Conservation (phyloP, 176 grass and related monocot genomes). For the Panicum miliaceum region DNA sequence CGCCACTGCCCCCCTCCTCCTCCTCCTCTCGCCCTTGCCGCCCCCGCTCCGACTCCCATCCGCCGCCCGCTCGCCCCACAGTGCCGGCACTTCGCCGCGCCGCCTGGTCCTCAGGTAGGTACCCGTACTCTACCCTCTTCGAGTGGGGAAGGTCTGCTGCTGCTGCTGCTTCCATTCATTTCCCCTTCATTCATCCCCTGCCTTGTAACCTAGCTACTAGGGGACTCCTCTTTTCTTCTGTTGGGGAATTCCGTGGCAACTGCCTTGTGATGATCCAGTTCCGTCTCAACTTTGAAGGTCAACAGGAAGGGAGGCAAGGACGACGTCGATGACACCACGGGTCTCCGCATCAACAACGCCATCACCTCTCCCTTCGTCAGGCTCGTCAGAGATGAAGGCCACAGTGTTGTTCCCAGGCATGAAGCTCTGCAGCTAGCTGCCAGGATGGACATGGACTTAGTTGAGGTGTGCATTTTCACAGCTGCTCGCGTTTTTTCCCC, state of each 20-base stretch:
- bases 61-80: not conserved
- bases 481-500: not conserved
- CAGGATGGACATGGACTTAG: conserved; percentile 47
- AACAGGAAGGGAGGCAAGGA: conserved; percentile 39
- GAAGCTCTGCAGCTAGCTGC: conserved; percentile 49
- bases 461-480: conserved; percentile 39
- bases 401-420: conserved; percentile 47
- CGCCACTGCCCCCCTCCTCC: not conserved
- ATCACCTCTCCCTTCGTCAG: conserved; percentile 49
- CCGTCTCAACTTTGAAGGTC: not conserved
- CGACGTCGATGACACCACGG: not conserved
- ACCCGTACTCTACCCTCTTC: not conserved
- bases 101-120: conserved; percentile 8
- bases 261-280: not conserved
- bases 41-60: not conserved
- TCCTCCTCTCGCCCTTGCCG: not conserved
- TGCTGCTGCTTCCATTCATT: not conserved
- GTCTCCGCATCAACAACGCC: conserved; percentile 43
- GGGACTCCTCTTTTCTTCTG: not conserved
- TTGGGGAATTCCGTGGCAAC: not conserved
- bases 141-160: not conserved
- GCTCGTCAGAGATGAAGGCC: conserved; percentile 43
- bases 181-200: not conserved
- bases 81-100: conserved; percentile 42
- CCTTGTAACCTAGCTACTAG: not conserved